Conservation (phyloP, 495 filamentous ascomycete genomes). For the Stereocaulon alpinum region DNA sequence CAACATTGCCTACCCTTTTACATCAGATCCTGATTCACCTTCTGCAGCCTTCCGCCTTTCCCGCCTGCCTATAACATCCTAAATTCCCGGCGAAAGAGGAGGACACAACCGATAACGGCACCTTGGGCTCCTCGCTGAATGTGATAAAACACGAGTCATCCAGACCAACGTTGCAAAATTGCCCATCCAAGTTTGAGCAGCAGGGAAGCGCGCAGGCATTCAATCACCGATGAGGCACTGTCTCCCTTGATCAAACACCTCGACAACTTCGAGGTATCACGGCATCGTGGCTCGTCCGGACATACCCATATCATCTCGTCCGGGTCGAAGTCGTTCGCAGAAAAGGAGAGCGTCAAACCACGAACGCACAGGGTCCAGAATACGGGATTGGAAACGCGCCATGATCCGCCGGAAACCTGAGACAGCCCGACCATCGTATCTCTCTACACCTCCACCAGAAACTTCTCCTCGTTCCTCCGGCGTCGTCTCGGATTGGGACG, state of each 20-base stretch:
- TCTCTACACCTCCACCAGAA: conserved; percentile 24
- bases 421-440: conserved; percentile 21
- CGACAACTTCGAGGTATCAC: conserved; percentile 17
- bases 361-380: conserved; percentile 16
- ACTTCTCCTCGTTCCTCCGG: conserved; percentile 15
- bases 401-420: conserved; percentile 25
- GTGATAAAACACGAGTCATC: not conserved
- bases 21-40: not conserved
- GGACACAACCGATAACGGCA: not conserved
- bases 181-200: not conserved
- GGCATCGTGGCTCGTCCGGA: conserved; percentile 23
- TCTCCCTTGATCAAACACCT: not conserved
- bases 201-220: not conserved
- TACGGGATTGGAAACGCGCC: conserved; percentile 24
- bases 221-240: not conserved
- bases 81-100: not conserved
- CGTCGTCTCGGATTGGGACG: conserved; percentile 43
- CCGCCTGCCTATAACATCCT: conserved; percentile 1
- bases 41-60: conserved; percentile 10
- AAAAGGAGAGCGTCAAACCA: conserved; percentile 18
- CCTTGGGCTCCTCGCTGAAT: not conserved
- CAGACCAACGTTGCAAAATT: not conserved
- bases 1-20: not conserved
- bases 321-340: conserved; percentile 18
- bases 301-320: conserved; percentile 2